Evolutionary conservation across 2,329 filamentous ascomycete species (phyloP), one percentile per base, ranked within the genome.

Genomic region (Malbranchea zuffiana): DNA sequence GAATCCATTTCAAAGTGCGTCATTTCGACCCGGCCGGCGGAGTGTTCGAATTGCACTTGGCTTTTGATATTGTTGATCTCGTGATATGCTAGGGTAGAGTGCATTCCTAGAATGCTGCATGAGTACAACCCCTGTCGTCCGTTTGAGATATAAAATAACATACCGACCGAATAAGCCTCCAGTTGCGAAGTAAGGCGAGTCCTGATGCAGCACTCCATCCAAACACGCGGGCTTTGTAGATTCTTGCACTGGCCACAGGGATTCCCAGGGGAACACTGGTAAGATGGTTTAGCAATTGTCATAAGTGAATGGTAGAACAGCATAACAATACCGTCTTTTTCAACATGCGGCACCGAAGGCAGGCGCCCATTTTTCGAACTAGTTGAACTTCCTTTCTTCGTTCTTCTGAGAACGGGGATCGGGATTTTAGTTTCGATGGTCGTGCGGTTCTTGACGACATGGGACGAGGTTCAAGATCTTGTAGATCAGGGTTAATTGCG

Each of bases 291-390:
- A 18, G 21, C 20, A 6, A 35, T 24, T 5, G 26, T 25, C 8
- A 24, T 15, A 26, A 37, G 16, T 30, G n/a, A n/a, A n/a, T n/a
- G n/a, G n/a, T n/a, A n/a, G n/a, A n/a, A n/a, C n/a, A n/a, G 17
- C 12, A 17, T 29, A 6, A 17, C 10, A 54, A 44, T 57, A 64
- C 61, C 24, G 72, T 69, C 48, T 78, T 78, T 56, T 76, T 78
- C 16, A 78, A 57, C 73, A 78, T 76, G 10, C 73, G 69, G 50
- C 74, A 78, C 21, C 74, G 68, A 43, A 77, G 68, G 47, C 74
- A 78, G 5, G 74, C 74, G 8, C 74, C 74, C 35, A 67, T 62
- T 51, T 76, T 75, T 16, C 74, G 65, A 21, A 75, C 68, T 42
- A 72, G 66, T 44, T 73, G 68, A 2, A 77, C 73, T 48, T 77